Percentiles rank a stretch among this genome's conserved stretches.
phyloP scores from a whole-genome alignment of 495 filamentous ascomycete species.

The Aspergillus egyptiacus region DNA sequence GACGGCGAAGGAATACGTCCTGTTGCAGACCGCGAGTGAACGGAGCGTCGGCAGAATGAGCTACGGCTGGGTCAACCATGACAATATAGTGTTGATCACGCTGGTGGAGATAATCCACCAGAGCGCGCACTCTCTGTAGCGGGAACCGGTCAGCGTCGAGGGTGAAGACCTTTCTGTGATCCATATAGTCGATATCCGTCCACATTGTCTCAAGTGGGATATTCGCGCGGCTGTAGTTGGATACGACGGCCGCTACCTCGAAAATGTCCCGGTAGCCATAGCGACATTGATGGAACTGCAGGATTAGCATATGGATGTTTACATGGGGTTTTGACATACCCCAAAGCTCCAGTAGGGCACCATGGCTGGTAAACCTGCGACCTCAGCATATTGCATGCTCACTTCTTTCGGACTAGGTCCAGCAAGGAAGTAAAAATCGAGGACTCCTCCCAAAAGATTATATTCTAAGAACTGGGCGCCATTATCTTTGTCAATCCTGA shows the following conservation, averaged over 20 bases:
- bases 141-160: constrained; percentile 69
- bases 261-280: constrained; percentile 75
- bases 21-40: constrained; percentile 56
- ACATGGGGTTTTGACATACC: constrained; percentile 21
- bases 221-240: constrained; percentile 66
- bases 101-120: constrained; percentile 66
- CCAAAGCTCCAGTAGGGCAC: constrained; percentile 82
- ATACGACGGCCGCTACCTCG: constrained; percentile 71
- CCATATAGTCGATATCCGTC: constrained; percentile 84
- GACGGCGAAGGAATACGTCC: constrained; percentile 58
- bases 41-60: constrained; percentile 48
- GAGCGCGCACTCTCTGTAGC: constrained; percentile 54
- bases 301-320: neutral
- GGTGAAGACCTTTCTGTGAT: constrained; percentile 60
- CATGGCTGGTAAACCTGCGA: constrained; percentile 65
- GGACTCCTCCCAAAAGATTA: constrained; percentile 72
- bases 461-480: constrained; percentile 73
- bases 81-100: constrained; percentile 74
- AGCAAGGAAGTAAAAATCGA: constrained; percentile 80
- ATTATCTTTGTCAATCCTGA: constrained; percentile 64
- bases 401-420: constrained; percentile 69
- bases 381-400: constrained; percentile 63
- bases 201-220: constrained; percentile 88
- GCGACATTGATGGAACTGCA: constrained; percentile 68
- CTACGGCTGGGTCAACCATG: constrained; percentile 81